A percentile compares a stretch with the other conserved stretches of the same genome.
These are phyloP conservation scores for Zymoseptoria brevis DNA, from an alignment of 2,329 filamentous ascomycete species.

Conservation along the genomic window DNA sequence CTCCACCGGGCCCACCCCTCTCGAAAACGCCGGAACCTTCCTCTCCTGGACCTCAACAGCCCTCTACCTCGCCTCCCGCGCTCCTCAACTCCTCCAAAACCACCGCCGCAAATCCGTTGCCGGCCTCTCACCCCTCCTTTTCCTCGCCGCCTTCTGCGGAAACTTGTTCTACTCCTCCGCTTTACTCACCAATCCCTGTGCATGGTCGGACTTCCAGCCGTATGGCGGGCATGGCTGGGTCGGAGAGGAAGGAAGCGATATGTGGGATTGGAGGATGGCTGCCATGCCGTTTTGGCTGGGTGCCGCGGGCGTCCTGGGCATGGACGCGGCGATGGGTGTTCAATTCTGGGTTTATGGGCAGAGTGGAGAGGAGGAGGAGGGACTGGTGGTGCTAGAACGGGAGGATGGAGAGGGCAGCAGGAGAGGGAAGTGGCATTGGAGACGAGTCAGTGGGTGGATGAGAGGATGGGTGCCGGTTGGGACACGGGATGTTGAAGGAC, in stretches of 20 bases:
- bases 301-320: constrained; percentile 54
- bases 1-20: constrained; percentile 16
- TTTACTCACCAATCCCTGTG: constrained; percentile 55
- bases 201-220: constrained; percentile 50
- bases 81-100: constrained; percentile 61
- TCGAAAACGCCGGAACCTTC: constrained; percentile 43
- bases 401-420: constrained; percentile 35
- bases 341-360: constrained; percentile 55
- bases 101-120: constrained; percentile 54
- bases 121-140: constrained; percentile 55
- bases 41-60: constrained; percentile 50
- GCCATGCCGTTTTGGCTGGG: constrained; percentile 59
- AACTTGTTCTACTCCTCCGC: constrained; percentile 61
- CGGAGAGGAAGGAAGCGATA: constrained; percentile 46
- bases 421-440: constrained; percentile 39
- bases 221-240: constrained; percentile 53
- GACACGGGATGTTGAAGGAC: constrained; percentile 13
- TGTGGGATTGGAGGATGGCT: constrained; percentile 49
- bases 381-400: constrained; percentile 9
- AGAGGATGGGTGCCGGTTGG: constrained; percentile 53
- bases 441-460: constrained; percentile 56
- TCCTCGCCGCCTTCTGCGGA: constrained; percentile 59
- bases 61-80: constrained; percentile 51
- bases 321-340: constrained; percentile 55
- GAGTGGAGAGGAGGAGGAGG: constrained; percentile 39